Conservation (phyloP, 2,329 filamentous ascomycete species). For the Pseudogymnoascus sp. region DNA sequence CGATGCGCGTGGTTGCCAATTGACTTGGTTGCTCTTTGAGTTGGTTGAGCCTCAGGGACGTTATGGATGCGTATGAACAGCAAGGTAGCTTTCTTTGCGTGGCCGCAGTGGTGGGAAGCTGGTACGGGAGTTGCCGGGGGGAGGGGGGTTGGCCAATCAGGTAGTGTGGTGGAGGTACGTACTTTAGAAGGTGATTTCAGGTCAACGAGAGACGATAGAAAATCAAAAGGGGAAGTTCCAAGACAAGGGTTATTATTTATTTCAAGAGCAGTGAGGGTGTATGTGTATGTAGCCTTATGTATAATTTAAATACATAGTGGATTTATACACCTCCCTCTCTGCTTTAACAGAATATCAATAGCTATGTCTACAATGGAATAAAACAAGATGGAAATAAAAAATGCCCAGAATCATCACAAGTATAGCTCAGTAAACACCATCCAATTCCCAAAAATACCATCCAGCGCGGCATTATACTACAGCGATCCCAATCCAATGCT, state of each 20-base stretch:
- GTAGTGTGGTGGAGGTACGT: neutral
- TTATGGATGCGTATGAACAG: constrained; percentile 2
- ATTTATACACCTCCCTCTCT: neutral
- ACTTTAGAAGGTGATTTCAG: neutral
- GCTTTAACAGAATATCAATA: neutral
- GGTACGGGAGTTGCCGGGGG: neutral
- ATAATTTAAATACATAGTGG: neutral
- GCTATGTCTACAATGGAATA: neutral
- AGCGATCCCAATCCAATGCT: neutral
- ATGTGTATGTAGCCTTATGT: neutral
- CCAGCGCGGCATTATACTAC: neutral
- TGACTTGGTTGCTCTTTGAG: neutral
- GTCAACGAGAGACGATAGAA: neutral
- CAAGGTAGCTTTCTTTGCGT: constrained; percentile 5
- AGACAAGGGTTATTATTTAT: neutral
- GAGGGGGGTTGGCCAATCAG: neutral
- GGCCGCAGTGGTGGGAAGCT: neutral
- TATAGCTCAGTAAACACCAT: neutral
- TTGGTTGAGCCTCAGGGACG: constrained; percentile 3
- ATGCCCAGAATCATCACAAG: neutral
- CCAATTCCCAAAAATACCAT: neutral
- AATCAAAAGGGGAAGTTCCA: neutral
- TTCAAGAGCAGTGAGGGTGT: neutral
- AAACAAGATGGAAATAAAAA: neutral
- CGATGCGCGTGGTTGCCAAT: constrained; percentile 4